Evolutionary conservation across 441 rosid genomes (phyloP), one percentile per base, ranked within the genome.

Genomic region (Aleurites moluccanus): DNA sequence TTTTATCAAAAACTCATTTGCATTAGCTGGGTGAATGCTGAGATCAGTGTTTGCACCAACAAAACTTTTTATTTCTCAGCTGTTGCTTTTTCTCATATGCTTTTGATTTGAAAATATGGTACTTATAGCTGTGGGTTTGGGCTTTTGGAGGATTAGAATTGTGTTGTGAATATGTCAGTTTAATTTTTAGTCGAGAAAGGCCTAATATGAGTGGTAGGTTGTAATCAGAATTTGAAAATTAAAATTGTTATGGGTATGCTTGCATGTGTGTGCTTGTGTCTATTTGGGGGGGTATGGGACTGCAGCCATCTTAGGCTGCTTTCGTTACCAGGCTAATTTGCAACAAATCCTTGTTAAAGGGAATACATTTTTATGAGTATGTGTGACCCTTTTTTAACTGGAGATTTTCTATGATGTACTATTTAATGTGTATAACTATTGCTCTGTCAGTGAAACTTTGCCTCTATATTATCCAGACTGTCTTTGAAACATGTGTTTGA

Each of bases 51-150:
- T 42, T 28, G 42, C n/a, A 20, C 44, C 44, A 64, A 40, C 40
- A 38, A 38, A 38, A 38, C 9, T 38, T 38, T 38, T 6, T 38
- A 38, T 38, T 38, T 38, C 8, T 38, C 40, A 38, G 40, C 45
- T 40, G 16, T 64, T 1, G 42, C 28, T 38, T 27, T 64, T n/a
- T 64, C 3, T 11, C 21, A 14, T 40, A 16, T 49, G 68, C 28
- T 38, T 63, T 42, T 40, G 28, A 40, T 40, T 64, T 40, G 50
- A 64, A 21, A 40, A 40, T 64, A 38, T 64, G 68, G 68, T 64
- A 15, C 21, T 64, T 64, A n/a, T 40, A 49, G 28, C 15, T n/a
- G 16, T 64, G 52, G 18, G 0, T 38, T 38, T 38, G 8, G 40
- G 40, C 9, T 10, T 30, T 64, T 64, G 50, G 45, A 53, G 23